Evolutionary conservation across 2,329 filamentous ascomycete genomes (phyloP).

Genomic region (Aureobasidium sp.): DNA sequence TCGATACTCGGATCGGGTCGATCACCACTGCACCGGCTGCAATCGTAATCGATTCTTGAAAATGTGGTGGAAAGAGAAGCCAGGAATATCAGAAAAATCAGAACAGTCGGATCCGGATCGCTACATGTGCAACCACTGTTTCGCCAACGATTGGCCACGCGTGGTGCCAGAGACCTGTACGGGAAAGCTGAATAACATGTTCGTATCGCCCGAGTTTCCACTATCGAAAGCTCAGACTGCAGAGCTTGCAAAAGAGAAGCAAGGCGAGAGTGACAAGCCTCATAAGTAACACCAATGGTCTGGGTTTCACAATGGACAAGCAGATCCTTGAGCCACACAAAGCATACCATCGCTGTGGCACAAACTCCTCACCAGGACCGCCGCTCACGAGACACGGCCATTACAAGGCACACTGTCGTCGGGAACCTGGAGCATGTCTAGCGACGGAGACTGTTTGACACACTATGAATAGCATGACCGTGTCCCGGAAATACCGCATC

Average conservation of each 20-base stretch:
- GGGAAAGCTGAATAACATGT: neutral
- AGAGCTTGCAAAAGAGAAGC: neutral
- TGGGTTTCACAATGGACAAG: neutral
- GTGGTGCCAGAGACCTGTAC: neutral
- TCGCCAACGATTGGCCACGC: neutral
- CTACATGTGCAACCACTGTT: neutral
- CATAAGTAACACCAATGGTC: neutral
- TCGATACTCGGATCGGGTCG: neutral
- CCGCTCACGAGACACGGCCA: neutral
- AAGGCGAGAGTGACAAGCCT: neutral
- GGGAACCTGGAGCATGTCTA: neutral
- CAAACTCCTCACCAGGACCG: neutral
- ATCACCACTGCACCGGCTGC: neutral
- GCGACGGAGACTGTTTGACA: neutral
- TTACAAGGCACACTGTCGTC: neutral
- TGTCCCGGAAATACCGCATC: neutral
- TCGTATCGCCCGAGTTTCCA: neutral
- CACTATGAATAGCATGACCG: neutral
- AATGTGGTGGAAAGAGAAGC: neutral
- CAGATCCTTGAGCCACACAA: neutral
- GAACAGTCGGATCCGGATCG: neutral
- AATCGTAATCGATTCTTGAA: neutral
- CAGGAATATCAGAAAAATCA: too few relatives aligned
- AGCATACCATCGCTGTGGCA: neutral
- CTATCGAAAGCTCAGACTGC: neutral